phyloP scores from a whole-genome alignment of 2,329 filamentous ascomycete genomes.

The Venturia asperata region DNA sequence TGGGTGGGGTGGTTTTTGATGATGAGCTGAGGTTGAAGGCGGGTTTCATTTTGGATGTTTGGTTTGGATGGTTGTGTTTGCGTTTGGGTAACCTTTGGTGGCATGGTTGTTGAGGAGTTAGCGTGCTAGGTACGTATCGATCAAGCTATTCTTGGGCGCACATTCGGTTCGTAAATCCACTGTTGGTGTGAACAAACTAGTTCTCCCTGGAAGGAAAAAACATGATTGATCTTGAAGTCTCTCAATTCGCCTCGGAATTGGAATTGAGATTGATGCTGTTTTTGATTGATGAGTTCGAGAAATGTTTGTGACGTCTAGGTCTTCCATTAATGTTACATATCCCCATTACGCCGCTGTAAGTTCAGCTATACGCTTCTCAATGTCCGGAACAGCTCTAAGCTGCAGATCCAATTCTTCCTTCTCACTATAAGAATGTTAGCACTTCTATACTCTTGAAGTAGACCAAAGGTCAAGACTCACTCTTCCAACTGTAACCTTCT shows the following conservation, averaged over 20 bases:
- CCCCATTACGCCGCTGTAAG: constrained; percentile 41
- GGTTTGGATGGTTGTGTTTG: neutral
- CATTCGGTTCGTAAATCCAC: neutral
- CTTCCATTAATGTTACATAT: constrained; percentile 8
- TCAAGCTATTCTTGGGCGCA: neutral
- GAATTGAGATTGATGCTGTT: neutral
- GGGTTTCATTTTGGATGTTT: neutral
- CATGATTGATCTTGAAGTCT: no score
- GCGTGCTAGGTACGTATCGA: neutral
- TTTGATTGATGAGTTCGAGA: neutral
- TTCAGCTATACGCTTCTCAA: constrained; percentile 78
- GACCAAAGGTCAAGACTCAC: constrained; percentile 35
- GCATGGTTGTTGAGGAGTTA: neutral
- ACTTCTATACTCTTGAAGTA: constrained; percentile 19
- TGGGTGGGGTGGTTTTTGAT: neutral
- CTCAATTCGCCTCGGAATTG: no score
- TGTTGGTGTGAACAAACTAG: no score
- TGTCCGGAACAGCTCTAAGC: constrained; percentile 76
- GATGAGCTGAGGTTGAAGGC: neutral
- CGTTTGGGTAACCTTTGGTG: neutral
- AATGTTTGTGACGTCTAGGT: neutral
- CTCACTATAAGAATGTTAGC: constrained; percentile 47
- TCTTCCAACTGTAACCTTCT: constrained; percentile 80
- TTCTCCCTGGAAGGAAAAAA: no score
- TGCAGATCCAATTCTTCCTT: constrained; percentile 87